Evolutionary conservation across 495 filamentous ascomycete genomes (phyloP).

Genomic region (Talaromyces liani): DNA sequence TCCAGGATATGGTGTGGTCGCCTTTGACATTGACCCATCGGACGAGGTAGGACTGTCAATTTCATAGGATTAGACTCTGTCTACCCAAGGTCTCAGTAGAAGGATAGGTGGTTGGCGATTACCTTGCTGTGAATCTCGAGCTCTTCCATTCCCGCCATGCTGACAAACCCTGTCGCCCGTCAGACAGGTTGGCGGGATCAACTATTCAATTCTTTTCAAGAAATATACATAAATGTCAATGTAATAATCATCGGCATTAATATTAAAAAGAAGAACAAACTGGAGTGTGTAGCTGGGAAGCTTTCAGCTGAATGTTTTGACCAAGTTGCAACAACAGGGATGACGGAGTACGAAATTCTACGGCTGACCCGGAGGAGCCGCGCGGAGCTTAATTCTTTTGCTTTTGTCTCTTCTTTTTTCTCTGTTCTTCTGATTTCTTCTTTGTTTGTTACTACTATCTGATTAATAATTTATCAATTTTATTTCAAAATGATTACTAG

Average conservation of each 20-base stretch:
- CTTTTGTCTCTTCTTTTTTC: background rate
- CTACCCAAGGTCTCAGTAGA: too few relatives aligned
- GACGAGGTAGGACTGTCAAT: conserved; percentile 74
- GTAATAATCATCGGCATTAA: background rate
- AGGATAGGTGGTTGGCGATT: background rate
- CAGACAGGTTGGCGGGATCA: background rate
- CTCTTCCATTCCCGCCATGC: conserved; percentile 93
- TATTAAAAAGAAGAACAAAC: background rate
- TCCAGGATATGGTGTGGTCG: conserved; percentile 93
- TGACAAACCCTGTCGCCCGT: conserved; percentile 2
- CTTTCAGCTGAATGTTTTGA: conserved; percentile 3
- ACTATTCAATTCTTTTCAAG: background rate
- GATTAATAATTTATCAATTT: background rate
- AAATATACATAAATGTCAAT: too few relatives aligned
- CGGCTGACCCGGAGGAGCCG: background rate
- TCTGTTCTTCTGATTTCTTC: background rate
- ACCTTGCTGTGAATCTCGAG: conserved; percentile 97
- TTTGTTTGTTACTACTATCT: background rate
- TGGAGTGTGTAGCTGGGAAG: background rate
- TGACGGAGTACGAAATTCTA: background rate
- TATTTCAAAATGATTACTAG: background rate
- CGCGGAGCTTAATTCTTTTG: background rate
- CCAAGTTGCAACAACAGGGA: conserved; percentile 2
- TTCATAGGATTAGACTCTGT: too few relatives aligned
- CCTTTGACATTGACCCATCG: conserved; percentile 91